Conservation (phyloP, 2,329 filamentous ascomycete species). For the Aspergillus sp. region DNA sequence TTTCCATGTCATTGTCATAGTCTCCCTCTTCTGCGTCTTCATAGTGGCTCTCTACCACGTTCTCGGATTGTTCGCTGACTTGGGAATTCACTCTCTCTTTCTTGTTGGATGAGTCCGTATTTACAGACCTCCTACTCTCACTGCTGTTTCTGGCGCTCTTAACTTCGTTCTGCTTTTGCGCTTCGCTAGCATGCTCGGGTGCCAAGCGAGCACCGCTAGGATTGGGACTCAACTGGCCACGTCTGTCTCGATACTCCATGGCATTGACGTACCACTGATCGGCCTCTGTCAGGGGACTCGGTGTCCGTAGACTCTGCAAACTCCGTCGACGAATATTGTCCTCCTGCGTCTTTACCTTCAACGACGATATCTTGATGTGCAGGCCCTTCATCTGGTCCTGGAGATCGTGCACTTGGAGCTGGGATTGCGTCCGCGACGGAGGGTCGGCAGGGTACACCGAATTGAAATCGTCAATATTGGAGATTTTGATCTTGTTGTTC, state of each 20-base stretch:
- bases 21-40: constrained; percentile 38
- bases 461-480: constrained; percentile 26
- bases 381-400: constrained; percentile 80
- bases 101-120: constrained; percentile 2
- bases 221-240: constrained; percentile 21
- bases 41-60: constrained; percentile 29
- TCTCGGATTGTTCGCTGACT: constrained; percentile 17
- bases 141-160: not conserved
- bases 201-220: constrained; percentile 29
- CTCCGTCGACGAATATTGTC: constrained; percentile 72
- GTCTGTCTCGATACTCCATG: constrained; percentile 28
- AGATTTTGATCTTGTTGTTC: constrained; percentile 15
- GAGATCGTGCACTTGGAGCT: constrained; percentile 63
- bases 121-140: not conserved
- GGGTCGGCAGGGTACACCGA: constrained; percentile 35
- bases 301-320: constrained; percentile 63
- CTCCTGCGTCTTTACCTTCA: constrained; percentile 69
- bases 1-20: constrained; percentile 39
- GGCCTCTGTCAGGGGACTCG: constrained; percentile 71
- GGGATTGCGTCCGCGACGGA: constrained; percentile 59
- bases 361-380: constrained; percentile 71
- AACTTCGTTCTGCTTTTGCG: not conserved
- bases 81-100: not conserved
- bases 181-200: constrained; percentile 18
- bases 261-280: constrained; percentile 48